Conservation (phyloP, 2,329 filamentous ascomycete species). For the Penicillium paneum region DNA sequence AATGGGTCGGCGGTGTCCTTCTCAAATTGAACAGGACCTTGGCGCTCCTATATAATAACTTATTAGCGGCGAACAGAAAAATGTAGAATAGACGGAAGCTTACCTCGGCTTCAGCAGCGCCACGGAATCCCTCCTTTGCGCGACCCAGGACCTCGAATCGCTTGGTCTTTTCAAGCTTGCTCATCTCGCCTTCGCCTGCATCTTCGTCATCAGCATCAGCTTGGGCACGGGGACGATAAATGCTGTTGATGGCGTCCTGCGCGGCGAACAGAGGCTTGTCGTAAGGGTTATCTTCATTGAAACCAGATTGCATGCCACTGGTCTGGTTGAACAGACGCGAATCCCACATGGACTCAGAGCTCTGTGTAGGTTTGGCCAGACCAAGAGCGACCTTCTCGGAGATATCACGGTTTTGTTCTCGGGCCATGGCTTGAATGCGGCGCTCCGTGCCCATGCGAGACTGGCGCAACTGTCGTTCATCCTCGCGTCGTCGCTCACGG, state of each 20-base stretch:
- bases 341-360: conserved; percentile 94
- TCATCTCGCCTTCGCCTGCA: conserved; percentile 76
- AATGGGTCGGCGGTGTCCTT: conserved; percentile 85
- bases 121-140: conserved; percentile 82
- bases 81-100: conserved; percentile 27
- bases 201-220: conserved; percentile 75
- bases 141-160: conserved; percentile 86
- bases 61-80: not conserved
- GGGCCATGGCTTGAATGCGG: conserved; percentile 84
- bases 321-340: conserved; percentile 91
- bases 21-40: conserved; percentile 95
- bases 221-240: conserved; percentile 76
- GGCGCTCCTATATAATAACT: conserved; percentile 56
- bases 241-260: conserved; percentile 89
- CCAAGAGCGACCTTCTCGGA: conserved; percentile 95
- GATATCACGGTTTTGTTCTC: conserved; percentile 94
- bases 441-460: conserved; percentile 94
- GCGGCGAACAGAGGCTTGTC: conserved; percentile 96
- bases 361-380: conserved; percentile 88
- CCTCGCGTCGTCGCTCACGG: conserved; percentile 73
- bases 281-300: conserved; percentile 97
- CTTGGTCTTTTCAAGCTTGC: conserved; percentile 78
- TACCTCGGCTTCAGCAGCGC: conserved; percentile 73
- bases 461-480: conserved; percentile 85
- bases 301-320: conserved; percentile 82